These are phyloP conservation scores for Ceratocystis harringtonii DNA, from an alignment of 2,329 filamentous ascomycete genomes.

Conservation along the genomic window DNA sequence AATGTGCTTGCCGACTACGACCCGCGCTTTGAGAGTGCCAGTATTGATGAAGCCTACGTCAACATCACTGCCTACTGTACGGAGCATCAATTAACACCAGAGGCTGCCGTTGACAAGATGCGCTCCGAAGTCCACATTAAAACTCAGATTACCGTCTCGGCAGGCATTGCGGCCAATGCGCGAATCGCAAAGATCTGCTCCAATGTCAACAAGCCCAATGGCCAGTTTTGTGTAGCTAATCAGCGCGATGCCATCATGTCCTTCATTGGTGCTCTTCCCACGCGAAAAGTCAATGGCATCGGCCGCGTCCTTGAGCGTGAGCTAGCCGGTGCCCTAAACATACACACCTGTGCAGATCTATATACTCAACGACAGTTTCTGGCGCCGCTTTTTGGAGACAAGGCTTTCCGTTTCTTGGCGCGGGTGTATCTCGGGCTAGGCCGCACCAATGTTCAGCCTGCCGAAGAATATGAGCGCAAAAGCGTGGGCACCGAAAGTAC, in stretches of 20 bases:
- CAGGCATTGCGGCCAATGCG: slow-evolving; percentile 85
- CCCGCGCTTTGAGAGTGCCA: slow-evolving; percentile 77
- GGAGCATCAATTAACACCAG: slow-evolving; percentile 50
- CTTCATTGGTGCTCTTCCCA: slow-evolving; percentile 73
- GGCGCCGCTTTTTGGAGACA: slow-evolving; percentile 71
- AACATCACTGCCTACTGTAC: slow-evolving; percentile 82
- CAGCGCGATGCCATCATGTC: slow-evolving; percentile 61
- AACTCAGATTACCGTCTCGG: slow-evolving; percentile 77
- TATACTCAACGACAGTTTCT: slow-evolving; percentile 61
- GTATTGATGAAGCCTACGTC: slow-evolving; percentile 90
- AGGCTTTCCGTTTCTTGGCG: slow-evolving; percentile 75
- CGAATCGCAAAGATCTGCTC: slow-evolving; percentile 91
- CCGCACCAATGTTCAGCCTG: slow-evolving; percentile 68
- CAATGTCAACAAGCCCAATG: slow-evolving; percentile 93
- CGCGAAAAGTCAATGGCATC: slow-evolving; percentile 88
- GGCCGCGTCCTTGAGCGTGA: slow-evolving; percentile 87
- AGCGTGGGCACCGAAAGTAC: slow-evolving; percentile 89
- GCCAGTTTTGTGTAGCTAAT: slow-evolving; percentile 63
- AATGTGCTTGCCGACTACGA: slow-evolving; percentile 77
- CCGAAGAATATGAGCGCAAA: slow-evolving; percentile 81
- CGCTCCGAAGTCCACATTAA: slow-evolving; percentile 59
- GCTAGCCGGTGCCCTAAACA: slow-evolving; percentile 63
- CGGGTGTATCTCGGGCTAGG: slow-evolving; percentile 75
- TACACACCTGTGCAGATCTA: slow-evolving; percentile 80
- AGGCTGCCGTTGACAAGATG: slow-evolving; percentile 62